A percentile compares a stretch with the other conserved stretches of the same genome.
These are phyloP conservation scores for Pigoraptor vietnamica DNA, from an alignment of 78 protist genomes.

Conservation along the genomic window DNA sequence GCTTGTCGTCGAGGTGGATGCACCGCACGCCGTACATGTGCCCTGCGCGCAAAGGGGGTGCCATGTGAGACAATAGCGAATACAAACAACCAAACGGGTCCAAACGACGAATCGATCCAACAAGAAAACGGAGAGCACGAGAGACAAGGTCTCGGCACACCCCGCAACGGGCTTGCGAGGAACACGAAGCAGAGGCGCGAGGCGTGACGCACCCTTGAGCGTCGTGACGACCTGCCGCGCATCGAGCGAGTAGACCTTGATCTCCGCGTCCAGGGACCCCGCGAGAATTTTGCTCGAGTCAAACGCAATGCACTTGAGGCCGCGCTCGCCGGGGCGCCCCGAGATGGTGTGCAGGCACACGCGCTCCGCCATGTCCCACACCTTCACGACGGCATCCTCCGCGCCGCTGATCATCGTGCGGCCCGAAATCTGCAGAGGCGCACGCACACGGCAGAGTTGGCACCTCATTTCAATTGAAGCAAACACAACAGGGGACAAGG, in stretches of 20 bases:
- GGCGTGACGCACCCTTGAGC: not conserved
- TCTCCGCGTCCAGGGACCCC: slow-evolving; percentile 66
- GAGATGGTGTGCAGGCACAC: slow-evolving; percentile 38
- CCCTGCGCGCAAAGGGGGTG: no score
- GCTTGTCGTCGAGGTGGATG: not conserved
- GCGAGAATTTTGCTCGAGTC: slow-evolving; percentile 62
- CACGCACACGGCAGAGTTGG: slow-evolving; percentile 18
- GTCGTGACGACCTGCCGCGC: slow-evolving; percentile 20
- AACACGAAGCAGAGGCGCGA: no score
- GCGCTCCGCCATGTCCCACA: slow-evolving; percentile 29
- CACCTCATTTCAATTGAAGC: no score
- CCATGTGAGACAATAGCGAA: no score
- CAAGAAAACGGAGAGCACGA: no score
- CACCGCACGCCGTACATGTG: not conserved
- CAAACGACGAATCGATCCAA: no score
- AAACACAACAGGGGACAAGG: no score
- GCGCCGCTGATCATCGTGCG: slow-evolving; percentile 15
- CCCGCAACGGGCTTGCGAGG: no score
- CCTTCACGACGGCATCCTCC: slow-evolving; percentile 10
- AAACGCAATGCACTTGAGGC: slow-evolving; percentile 79
- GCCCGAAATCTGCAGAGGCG: not conserved
- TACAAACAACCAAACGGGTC: no score
- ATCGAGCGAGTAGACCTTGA: slow-evolving; percentile 69
- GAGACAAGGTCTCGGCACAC: no score
- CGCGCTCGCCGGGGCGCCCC: slow-evolving; percentile 64